A percentile compares a stretch with the other conserved stretches of the same genome.
phyloP scores from a whole-genome alignment of 495 filamentous ascomycete genomes.

The Penicillium parvum region DNA sequence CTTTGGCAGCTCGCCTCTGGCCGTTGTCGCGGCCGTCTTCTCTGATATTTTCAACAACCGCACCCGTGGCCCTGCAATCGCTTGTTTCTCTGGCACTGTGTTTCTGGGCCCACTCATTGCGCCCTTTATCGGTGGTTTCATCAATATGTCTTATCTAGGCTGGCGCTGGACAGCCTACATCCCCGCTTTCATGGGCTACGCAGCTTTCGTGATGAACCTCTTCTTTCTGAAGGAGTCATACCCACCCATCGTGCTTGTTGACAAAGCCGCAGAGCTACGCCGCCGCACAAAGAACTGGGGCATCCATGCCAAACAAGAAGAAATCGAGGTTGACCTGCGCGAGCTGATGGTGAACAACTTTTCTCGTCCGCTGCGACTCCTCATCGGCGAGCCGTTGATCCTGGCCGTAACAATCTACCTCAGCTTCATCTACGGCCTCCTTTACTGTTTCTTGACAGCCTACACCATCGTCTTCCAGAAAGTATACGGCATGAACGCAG shows the following conservation, averaged over 20 bases:
- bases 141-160: conserved; percentile 47
- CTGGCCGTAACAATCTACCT: conserved; percentile 28
- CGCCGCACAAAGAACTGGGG: conserved; percentile 87
- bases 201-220: conserved; percentile 63
- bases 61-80: conserved; percentile 61
- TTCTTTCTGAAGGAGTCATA: conserved; percentile 83
- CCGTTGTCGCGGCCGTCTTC: conserved; percentile 85
- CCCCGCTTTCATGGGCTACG: conserved; percentile 71
- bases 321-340: conserved; percentile 79
- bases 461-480: conserved; percentile 41
- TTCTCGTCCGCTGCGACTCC: conserved; percentile 26
- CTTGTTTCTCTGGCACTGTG: conserved; percentile 78
- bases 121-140: conserved; percentile 83
- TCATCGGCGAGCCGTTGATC: conserved; percentile 27
- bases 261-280: conserved; percentile 74
- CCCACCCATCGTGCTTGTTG: conserved; percentile 72
- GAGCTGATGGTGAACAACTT: conserved; percentile 47
- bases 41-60: conserved; percentile 84
- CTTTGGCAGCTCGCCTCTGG: conserved; percentile 65
- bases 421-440: conserved; percentile 40
- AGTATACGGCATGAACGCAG: conserved; percentile 34
- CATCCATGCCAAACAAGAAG: conserved; percentile 91
- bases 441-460: conserved; percentile 44
- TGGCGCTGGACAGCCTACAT: conserved; percentile 90
- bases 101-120: conserved; percentile 80